Percentiles rank a stretch among this genome's conserved stretches.
These are phyloP conservation scores for Verticillium nubilum DNA, from an alignment of 2,329 filamentous ascomycete species.

Conservation along the genomic window DNA sequence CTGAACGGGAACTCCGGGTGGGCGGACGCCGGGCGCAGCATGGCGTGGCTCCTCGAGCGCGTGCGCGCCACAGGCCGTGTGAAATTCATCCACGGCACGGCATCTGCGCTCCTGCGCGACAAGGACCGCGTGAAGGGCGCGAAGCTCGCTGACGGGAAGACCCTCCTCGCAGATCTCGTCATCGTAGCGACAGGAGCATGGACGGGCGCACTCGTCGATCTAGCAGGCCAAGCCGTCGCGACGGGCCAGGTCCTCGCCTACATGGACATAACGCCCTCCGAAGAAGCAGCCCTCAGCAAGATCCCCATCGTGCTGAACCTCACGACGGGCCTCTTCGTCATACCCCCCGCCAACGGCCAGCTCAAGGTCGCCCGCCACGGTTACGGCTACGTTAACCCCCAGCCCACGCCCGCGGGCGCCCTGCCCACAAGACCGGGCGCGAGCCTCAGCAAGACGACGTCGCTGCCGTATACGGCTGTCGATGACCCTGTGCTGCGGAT, in stretches of 20 bases:
- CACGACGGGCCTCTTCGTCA: constrained; percentile 66
- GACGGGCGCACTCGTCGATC: constrained; percentile 72
- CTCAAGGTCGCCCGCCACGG: constrained; percentile 67
- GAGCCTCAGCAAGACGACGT: constrained; percentile 17
- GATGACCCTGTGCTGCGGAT: constrained; percentile 43
- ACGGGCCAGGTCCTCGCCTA: constrained; percentile 82
- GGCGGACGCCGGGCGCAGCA: constrained; percentile 69
- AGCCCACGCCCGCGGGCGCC: constrained; percentile 2
- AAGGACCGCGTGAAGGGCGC: constrained; percentile 38
- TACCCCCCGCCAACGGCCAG: constrained; percentile 57
- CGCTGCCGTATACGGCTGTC: constrained; percentile 40
- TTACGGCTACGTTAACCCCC: constrained; percentile 58
- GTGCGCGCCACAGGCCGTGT: constrained; percentile 52
- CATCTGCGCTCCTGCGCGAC: constrained; percentile 30
- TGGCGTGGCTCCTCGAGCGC: constrained; percentile 56
- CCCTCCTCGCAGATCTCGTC: constrained; percentile 62
- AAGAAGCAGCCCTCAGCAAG: constrained; percentile 58
- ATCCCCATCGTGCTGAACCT: constrained; percentile 73
- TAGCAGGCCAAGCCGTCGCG: constrained; percentile 69
- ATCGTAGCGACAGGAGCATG: constrained; percentile 84
- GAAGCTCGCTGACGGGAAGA: constrained; percentile 39
- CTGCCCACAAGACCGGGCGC: constrained; percentile 1
- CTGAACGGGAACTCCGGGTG: constrained; percentile 71
- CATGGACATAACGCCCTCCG: constrained; percentile 64
- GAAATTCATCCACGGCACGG: constrained; percentile 46